Base-by-base conservation (phyloP, 257 asterid species). In the Salvia miltiorrhiza region DNA sequence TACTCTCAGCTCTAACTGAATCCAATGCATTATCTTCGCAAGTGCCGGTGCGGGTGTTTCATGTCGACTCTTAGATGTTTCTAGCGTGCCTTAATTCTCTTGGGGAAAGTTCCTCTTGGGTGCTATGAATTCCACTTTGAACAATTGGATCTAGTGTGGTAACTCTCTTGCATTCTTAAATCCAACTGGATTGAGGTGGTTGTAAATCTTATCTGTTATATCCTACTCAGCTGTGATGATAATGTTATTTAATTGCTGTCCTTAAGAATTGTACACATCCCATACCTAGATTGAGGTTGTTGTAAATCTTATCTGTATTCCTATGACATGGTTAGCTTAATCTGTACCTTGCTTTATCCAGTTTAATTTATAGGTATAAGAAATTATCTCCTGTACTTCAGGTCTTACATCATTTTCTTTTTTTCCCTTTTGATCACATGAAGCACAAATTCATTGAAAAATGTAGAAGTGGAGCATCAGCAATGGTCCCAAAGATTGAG, bases 361-460 rank as follows among this genome's bases (percentile, higher is more conserved):
- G 17, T 41, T 40, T 21, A 5, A 14, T 40, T 21, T 21, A 40
- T 59, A 17, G 13, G 30, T 19, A 19, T 59, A 35, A 39, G 62
- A n/a, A 21, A 63, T 58, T 53, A 44, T 47, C 72, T 75, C 50
- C n/a, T 69, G 30, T 57, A 28, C 50, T 53, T 78, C 63, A 32
- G 21, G 65, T 76, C 73, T 78, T 67, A 76, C 69, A 28, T 54
- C 54, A 14, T 50, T 20, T 70, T 68, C 59, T 69, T 49, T 78
- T 61, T 6, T 43, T n/a, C n/a, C 45, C 28, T 30, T 74, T 35
- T 73, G 54, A 67, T 69, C 55, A 16, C 77, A 62, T 69, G 83
- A 56, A 93, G 99, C 99, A 94, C 90, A 91, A 94, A 82, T 94
- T 94, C 86, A 88, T 94, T 56, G 97, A 91, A 82, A 94, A 93